Evolutionary conservation across 2,329 filamentous ascomycete species (phyloP).

Genomic region (Sclerotinia spermophila): DNA sequence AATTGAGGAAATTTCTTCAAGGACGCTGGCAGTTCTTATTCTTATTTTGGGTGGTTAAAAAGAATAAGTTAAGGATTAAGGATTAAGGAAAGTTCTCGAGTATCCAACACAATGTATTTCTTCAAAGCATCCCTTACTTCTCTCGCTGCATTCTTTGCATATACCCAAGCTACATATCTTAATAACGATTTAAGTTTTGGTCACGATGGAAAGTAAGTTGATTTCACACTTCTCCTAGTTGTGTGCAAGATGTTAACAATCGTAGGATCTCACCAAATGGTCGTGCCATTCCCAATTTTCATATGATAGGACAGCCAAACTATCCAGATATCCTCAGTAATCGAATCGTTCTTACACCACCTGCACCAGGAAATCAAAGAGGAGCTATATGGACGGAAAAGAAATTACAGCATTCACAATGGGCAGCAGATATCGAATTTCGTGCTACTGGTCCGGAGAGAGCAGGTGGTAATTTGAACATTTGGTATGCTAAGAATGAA

Average conservation of each 20-base stretch:
- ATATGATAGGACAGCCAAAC: constrained; percentile 43
- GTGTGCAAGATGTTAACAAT: constrained; percentile 15
- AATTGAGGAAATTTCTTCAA: constrained; percentile 3
- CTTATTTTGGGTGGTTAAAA: neutral
- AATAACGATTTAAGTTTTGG: constrained; percentile 44
- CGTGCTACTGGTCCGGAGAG: constrained; percentile 81
- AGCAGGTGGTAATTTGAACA: constrained; percentile 82
- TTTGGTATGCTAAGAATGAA: constrained; percentile 82
- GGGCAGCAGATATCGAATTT: constrained; percentile 83
- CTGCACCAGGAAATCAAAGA: constrained; percentile 79
- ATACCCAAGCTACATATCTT: constrained; percentile 35
- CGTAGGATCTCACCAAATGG: constrained; percentile 36
- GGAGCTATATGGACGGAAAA: constrained; percentile 77
- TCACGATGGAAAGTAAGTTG: constrained; percentile 38
- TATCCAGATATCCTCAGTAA: constrained; percentile 72
- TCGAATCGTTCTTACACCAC: constrained; percentile 86
- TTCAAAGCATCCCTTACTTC: constrained; percentile 28
- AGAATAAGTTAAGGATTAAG: neutral
- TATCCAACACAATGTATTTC: constrained; percentile 10
- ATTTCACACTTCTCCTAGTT: neutral
- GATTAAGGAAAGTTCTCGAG: neutral
- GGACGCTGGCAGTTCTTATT: constrained; percentile 18
- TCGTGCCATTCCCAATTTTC: constrained; percentile 34
- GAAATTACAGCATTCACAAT: constrained; percentile 61
- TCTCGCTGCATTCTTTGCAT: constrained; percentile 30